Evolutionary conservation across 192 early-diverging fungal species (phyloP).

Genomic region (Haplosporangium gracile): DNA sequence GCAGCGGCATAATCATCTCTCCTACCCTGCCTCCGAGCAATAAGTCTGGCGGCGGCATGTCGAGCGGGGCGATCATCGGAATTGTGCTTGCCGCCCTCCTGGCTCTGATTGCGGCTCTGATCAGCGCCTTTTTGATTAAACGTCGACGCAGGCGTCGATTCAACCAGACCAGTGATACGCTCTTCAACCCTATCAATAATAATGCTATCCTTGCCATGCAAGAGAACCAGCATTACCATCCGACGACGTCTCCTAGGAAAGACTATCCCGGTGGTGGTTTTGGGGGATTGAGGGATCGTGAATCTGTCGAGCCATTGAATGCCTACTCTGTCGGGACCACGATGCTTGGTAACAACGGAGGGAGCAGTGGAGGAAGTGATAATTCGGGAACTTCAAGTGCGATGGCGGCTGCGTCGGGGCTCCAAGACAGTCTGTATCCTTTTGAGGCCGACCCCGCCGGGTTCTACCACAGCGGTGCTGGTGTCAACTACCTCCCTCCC

Average conservation of each 20-base stretch:
- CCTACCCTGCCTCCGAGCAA: neutral
- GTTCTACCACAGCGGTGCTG: neutral
- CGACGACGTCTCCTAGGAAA: neutral
- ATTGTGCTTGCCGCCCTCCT: slow-evolving; percentile 23
- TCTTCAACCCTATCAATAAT: slow-evolving; percentile 34
- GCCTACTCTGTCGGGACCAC: neutral
- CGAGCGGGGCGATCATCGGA: slow-evolving; percentile 30
- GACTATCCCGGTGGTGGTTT: neutral
- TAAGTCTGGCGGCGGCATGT: neutral
- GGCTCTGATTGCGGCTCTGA: slow-evolving; percentile 7
- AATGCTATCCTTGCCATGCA: slow-evolving; percentile 12
- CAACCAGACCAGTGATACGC: slow-evolving; percentile 9
- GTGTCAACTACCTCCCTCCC: neutral
- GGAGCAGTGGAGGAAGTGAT: neutral
- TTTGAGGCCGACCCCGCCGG: slow-evolving; percentile 20
- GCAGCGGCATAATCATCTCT: neutral
- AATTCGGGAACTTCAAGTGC: neutral
- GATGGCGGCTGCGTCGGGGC: neutral
- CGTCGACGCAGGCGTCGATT: slow-evolving; percentile 3
- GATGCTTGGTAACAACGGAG: neutral
- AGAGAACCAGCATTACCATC: slow-evolving; percentile 19
- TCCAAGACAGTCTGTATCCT: slow-evolving; percentile 11
- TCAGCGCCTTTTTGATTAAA: slow-evolving; percentile 22
- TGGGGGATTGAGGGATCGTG: slow-evolving; percentile 11
- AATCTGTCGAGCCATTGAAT: slow-evolving; percentile 17